A percentile compares a stretch with the other conserved stretches of the same genome.
Conservation (phyloP, 2,329 filamentous ascomycete genomes). For the Penicillium vulpinum region DNA sequence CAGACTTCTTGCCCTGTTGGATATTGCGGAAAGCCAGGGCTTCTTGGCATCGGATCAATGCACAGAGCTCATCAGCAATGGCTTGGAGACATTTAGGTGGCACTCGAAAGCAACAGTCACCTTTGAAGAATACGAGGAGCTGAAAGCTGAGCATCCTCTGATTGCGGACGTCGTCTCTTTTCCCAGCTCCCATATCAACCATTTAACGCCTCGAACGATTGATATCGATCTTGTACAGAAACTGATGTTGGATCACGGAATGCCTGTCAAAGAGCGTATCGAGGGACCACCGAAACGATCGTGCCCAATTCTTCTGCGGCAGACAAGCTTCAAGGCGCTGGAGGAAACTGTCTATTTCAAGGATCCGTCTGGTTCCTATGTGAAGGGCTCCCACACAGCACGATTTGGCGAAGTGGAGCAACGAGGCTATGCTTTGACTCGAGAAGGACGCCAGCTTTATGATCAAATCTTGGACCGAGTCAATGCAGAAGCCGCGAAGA, state of each 20-base stretch:
- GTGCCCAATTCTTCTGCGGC: slow-evolving; percentile 52
- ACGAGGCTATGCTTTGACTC: slow-evolving; percentile 53
- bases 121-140: slow-evolving; percentile 43
- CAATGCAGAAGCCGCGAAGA: slow-evolving; percentile 16
- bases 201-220: slow-evolving; percentile 54
- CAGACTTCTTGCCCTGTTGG: slow-evolving; percentile 41
- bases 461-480: slow-evolving; percentile 43
- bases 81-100: slow-evolving; percentile 53
- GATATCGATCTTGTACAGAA: slow-evolving; percentile 50
- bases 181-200: slow-evolving; percentile 53
- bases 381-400: slow-evolving; percentile 49
- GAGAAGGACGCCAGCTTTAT: slow-evolving; percentile 48
- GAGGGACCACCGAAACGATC: slow-evolving; percentile 52
- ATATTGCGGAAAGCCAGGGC: slow-evolving; percentile 33
- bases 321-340: slow-evolving; percentile 56
- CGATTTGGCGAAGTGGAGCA: slow-evolving; percentile 58
- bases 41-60: slow-evolving; percentile 33
- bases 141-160: slow-evolving; percentile 50
- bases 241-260: slow-evolving; percentile 43
- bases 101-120: slow-evolving; percentile 44
- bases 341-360: slow-evolving; percentile 51
- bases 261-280: slow-evolving; percentile 52
- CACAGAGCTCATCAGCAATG: slow-evolving; percentile 45
- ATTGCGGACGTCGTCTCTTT: slow-evolving; percentile 52
- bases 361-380: slow-evolving; percentile 12